These are phyloP conservation scores for Claviceps fusiformis DNA, from an alignment of 2,329 filamentous ascomycete species.

Conservation along the genomic window DNA sequence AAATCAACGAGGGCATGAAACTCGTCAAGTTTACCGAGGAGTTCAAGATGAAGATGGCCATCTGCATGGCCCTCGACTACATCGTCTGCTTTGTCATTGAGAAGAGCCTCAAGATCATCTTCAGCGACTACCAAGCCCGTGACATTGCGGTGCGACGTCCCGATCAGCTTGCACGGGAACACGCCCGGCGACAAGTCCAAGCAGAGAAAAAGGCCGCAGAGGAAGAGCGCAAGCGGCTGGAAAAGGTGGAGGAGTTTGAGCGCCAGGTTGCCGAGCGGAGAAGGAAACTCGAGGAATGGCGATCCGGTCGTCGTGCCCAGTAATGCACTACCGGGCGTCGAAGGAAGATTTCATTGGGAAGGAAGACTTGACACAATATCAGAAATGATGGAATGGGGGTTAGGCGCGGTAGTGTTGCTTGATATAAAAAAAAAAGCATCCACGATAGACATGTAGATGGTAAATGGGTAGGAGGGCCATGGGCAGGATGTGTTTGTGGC, in stretches of 20 bases:
- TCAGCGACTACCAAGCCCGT: conserved; percentile 85
- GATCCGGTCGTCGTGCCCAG: conserved; percentile 18
- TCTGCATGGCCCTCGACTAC: conserved; percentile 79
- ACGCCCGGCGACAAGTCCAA: conserved; percentile 49
- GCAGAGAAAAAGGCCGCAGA: conserved; percentile 33
- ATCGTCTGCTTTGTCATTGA: conserved; percentile 78
- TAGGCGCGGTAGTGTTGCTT: too few species aligned
- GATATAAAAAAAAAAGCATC: not conserved
- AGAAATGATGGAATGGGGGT: too few species aligned
- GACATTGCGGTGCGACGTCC: conserved; percentile 80
- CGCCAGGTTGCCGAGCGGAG: conserved; percentile 38
- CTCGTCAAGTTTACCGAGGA: conserved; percentile 80
- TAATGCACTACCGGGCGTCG: not conserved
- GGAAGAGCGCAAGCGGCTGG: conserved; percentile 36
- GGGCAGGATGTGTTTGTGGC: too few species aligned
- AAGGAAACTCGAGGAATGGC: conserved; percentile 34
- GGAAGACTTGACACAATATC: too few species aligned
- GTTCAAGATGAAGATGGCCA: conserved; percentile 79
- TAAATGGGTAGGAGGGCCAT: not conserved
- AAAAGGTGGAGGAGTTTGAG: conserved; percentile 48
- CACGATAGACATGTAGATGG: not conserved
- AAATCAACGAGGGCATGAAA: conserved; percentile 86
- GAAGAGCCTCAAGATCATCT: conserved; percentile 67
- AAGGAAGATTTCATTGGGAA: too few species aligned
- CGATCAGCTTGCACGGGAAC: conserved; percentile 73